Evolutionary conservation across 2,329 filamentous ascomycete genomes (phyloP).

Genomic region (Penicillium sp.): DNA sequence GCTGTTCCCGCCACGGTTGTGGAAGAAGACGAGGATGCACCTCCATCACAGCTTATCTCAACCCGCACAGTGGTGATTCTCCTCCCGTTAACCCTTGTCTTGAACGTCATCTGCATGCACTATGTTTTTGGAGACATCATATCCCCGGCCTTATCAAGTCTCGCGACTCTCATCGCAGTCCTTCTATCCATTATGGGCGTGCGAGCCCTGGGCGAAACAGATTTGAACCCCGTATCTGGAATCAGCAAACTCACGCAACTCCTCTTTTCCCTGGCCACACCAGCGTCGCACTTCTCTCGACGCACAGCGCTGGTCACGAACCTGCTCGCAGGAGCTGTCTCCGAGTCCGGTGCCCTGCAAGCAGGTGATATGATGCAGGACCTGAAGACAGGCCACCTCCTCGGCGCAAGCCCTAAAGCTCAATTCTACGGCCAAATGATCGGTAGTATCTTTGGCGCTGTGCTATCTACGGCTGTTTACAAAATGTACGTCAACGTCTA

Average conservation of each 20-base stretch:
- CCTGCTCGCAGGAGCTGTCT: slow-evolving; percentile 85
- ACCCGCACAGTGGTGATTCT: slow-evolving; percentile 69
- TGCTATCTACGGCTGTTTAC: slow-evolving; percentile 84
- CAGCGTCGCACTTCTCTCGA: slow-evolving; percentile 72
- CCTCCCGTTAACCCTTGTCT: slow-evolving; percentile 69
- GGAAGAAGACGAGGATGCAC: slow-evolving; percentile 69
- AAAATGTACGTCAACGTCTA: slow-evolving; percentile 89
- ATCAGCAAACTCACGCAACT: slow-evolving; percentile 96
- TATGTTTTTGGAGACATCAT: slow-evolving; percentile 80
- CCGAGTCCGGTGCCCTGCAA: slow-evolving; percentile 81
- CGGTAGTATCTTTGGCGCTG: slow-evolving; percentile 78
- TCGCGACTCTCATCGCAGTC: slow-evolving; percentile 81
- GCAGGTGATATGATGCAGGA: slow-evolving; percentile 97
- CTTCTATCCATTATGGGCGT: slow-evolving; percentile 64
- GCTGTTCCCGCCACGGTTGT: background rate
- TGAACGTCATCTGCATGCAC: slow-evolving; percentile 80
- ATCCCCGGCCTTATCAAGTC: slow-evolving; percentile 70
- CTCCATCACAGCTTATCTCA: slow-evolving; percentile 76
- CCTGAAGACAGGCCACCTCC: slow-evolving; percentile 89
- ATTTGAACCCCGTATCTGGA: slow-evolving; percentile 92
- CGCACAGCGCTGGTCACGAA: slow-evolving; percentile 87
- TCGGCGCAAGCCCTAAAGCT: slow-evolving; percentile 87
- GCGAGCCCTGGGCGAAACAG: slow-evolving; percentile 71
- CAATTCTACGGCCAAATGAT: slow-evolving; percentile 98
- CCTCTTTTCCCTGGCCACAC: slow-evolving; percentile 88